phyloP scores from a whole-genome alignment of 345 rosid genomes.

The Linum tenue region DNA sequence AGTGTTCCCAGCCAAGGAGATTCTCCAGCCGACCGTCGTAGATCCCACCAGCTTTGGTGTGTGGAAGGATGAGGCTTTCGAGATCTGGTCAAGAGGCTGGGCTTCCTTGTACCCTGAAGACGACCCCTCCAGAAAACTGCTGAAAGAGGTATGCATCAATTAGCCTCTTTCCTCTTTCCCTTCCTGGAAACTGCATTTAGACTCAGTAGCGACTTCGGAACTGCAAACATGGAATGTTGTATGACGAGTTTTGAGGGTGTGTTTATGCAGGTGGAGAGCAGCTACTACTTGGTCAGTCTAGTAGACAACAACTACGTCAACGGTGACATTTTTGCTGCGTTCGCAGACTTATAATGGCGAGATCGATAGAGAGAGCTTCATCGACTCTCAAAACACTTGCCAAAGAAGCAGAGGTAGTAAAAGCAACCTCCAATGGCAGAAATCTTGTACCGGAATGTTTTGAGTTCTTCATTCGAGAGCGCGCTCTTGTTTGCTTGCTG shows the following conservation, averaged over 20 bases:
- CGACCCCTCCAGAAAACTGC: slow-evolving; percentile 52
- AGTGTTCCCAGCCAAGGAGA: slow-evolving; percentile 83
- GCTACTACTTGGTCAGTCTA: slow-evolving; percentile 80
- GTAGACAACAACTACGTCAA: slow-evolving; percentile 72
- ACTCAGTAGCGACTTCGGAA: background rate
- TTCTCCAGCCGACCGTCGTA: slow-evolving; percentile 88
- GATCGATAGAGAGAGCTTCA: background rate
- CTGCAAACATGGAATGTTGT: background rate
- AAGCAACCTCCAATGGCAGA: no score
- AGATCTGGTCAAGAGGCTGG: slow-evolving; percentile 88
- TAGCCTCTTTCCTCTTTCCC: no score
- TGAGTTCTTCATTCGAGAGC: no score
- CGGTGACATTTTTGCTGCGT: slow-evolving; percentile 53
- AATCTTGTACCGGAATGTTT: no score
- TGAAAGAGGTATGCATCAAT: slow-evolving; percentile 47
- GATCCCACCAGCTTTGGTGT: slow-evolving; percentile 89
- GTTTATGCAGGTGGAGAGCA: slow-evolving; percentile 61
- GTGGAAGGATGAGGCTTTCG: slow-evolving; percentile 99
- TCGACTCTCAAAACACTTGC: no score
- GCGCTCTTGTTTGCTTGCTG: no score
- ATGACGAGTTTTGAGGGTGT: background rate
- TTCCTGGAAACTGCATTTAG: no score
- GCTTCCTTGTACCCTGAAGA: slow-evolving; percentile 65
- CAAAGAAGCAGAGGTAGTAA: no score
- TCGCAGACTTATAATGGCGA: slow-evolving; percentile 40